A percentile compares a stretch with the other conserved stretches of the same genome.
These are phyloP conservation scores for Xylaria castorea DNA, from an alignment of 495 filamentous ascomycete species.

Conservation along the genomic window DNA sequence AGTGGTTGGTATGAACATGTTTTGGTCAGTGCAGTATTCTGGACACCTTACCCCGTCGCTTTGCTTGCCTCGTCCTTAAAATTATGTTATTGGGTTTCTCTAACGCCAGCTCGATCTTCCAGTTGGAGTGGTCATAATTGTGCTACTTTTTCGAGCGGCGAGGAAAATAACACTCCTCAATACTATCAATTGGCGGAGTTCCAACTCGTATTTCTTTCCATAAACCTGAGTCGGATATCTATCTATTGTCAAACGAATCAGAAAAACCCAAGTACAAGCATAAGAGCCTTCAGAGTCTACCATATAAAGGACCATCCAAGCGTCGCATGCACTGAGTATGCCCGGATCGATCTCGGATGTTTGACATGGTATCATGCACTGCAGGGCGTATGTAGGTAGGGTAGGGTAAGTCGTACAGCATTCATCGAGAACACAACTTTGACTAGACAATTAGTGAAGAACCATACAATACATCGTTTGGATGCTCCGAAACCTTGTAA, in stretches of 20 bases:
- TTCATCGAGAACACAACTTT: slow-evolving; percentile 6
- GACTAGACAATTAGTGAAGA: not conserved
- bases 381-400: slow-evolving; percentile 16
- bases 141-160: not conserved
- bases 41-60: slow-evolving; percentile 7
- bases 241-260: not conserved
- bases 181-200: not conserved
- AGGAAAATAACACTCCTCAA: not conserved
- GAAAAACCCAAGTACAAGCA: not conserved
- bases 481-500: not conserved
- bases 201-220: not conserved
- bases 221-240: not conserved
- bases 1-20: slow-evolving; percentile 6
- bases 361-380: slow-evolving; percentile 19
- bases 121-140: not conserved
- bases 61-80: slow-evolving; percentile 4
- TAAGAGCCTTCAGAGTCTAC: not conserved
- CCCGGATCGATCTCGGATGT: slow-evolving; percentile 22
- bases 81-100: slow-evolving; percentile 8
- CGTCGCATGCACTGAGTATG: slow-evolving; percentile 17
- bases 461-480: slow-evolving; percentile 17
- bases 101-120: not conserved
- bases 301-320: not conserved
- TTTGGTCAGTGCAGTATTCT: not conserved
- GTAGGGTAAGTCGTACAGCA: slow-evolving; percentile 26